Percentiles rank a stretch among this genome's conserved stretches.
Evolutionary conservation across 1,284 basidiomycete species (phyloP).

Genomic region (Rhodotorula sp.): DNA sequence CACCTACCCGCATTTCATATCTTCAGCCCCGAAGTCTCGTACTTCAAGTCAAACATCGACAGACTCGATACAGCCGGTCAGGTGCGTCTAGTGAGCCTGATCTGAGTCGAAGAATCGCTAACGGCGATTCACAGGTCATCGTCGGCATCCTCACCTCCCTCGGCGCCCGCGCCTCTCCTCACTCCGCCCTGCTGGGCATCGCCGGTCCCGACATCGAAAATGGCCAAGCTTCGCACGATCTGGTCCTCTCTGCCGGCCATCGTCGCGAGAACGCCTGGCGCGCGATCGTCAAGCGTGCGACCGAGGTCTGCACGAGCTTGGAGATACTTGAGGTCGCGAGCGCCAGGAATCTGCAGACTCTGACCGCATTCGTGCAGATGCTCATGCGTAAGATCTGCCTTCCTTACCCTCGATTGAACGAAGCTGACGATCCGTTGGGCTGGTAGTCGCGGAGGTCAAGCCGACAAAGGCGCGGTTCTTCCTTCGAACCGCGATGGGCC

Average conservation of each 20-base stretch:
- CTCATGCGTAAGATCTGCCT: constrained; percentile 24
- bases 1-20: constrained; percentile 38
- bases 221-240: constrained; percentile 23
- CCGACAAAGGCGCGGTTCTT: constrained; percentile 37
- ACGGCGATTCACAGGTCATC: constrained; percentile 22
- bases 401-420: not conserved
- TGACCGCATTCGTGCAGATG: constrained; percentile 36
- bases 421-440: too few species aligned
- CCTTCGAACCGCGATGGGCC: constrained; percentile 34
- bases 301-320: constrained; percentile 27
- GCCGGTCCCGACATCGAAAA: constrained; percentile 36
- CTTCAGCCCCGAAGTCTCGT: constrained; percentile 18
- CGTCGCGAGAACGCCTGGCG: constrained; percentile 40
- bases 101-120: too few species aligned
- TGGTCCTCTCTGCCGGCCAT: constrained; percentile 32
- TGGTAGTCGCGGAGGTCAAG: constrained; percentile 30
- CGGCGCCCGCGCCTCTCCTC: constrained; percentile 38
- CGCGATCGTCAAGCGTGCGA: constrained; percentile 33
- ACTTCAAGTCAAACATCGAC: constrained; percentile 29
- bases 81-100: too few species aligned
- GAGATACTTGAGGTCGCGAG: constrained; percentile 33
- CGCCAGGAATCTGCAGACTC: constrained; percentile 29
- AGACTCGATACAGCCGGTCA: constrained; percentile 27
- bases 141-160: constrained; percentile 37
- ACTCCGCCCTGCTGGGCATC: constrained; percentile 37